Percentiles rank a stretch among this genome's conserved stretches.
phyloP scores from a whole-genome alignment of 1,139 yeast species.

The Geotrichum candidum region DNA sequence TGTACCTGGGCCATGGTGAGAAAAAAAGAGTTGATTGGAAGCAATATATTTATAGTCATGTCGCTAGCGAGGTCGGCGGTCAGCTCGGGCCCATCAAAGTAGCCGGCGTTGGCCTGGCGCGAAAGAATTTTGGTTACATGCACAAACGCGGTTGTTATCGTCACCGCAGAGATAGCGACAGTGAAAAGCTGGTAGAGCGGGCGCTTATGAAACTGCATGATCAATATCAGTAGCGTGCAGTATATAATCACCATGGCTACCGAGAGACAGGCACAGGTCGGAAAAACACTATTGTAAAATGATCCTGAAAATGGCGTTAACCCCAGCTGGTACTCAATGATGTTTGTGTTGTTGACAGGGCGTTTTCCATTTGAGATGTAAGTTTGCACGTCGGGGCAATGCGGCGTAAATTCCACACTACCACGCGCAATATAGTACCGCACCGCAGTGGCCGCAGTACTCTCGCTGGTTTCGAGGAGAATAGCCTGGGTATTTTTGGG shows the following conservation, averaged over 20 bases:
- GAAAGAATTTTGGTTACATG: slow-evolving; percentile 6
- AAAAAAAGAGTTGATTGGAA: slow-evolving; percentile 10
- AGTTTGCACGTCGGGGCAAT: slow-evolving; percentile 16
- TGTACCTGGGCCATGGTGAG: slow-evolving; percentile 14
- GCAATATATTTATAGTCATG: slow-evolving; percentile 2
- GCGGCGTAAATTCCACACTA: slow-evolving; percentile 9
- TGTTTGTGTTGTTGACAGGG: neutral
- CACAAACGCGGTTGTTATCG: slow-evolving; percentile 8
- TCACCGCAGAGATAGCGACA: slow-evolving; percentile 6
- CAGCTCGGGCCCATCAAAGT: slow-evolving; percentile 14
- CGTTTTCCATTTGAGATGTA: slow-evolving; percentile 3
- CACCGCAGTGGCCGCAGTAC: neutral
- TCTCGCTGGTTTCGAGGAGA: neutral
- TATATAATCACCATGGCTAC: slow-evolving; percentile 10
- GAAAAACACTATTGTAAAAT: slow-evolving; percentile 15
- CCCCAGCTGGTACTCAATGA: slow-evolving; percentile 7
- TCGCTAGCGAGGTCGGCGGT: neutral
- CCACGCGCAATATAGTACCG: neutral
- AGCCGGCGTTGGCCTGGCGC: slow-evolving; percentile 9
- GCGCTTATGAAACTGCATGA: slow-evolving; percentile 6
- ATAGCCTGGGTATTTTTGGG: neutral
- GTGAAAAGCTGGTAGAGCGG: slow-evolving; percentile 14
- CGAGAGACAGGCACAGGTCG: slow-evolving; percentile 14
- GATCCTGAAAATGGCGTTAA: neutral
- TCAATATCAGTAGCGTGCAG: slow-evolving; percentile 6